Evolutionary conservation across 1,139 yeast species (phyloP), one percentile per base, ranked within the genome.

Genomic region (Geotrichum carabidarum): DNA sequence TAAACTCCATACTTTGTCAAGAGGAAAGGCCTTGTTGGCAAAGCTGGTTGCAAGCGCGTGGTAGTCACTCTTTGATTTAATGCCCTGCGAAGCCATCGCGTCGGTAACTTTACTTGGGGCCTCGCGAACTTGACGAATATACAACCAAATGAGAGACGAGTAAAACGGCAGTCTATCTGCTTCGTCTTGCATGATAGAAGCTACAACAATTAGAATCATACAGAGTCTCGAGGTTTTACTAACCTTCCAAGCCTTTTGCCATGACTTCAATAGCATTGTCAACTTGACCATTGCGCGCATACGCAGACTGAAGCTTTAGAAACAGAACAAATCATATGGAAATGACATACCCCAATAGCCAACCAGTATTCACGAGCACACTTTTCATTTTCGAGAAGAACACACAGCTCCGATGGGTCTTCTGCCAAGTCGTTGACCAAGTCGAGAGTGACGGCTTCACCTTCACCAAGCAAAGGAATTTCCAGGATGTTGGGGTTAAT

Each of bases 341-440:
- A 35, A 8, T 15, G 9, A 60, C 64, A 11, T 58, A 62, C 70
- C 0, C 95, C 93, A 57, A 90, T 82, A 14, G 86, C 78, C 22
- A 88, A 71, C 99, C 99, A 93, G 71, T 82, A 87, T 65, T 84
- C 83, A 52, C 80, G 76, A 36, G 81, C 83, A 59, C 94, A 84
- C 56, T 79, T 80, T 71, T 90, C 97, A 59, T 86, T 88, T 59
- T 85, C 84, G 61, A 93, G 75, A 60, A 93, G 78, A 41, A 81
- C 79, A 62, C 86, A 83, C 62, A 93, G 76, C 65, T 93, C 98
- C 53, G 82, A 78, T 5, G 96, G 86, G 67, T 90, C 96, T 22
- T 87, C 96, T 1, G 96, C 95, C 58, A 91, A 75, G 66, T 91
- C 98, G 77, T 78, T 70, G 81, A 70, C 75, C 53, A 73, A 64